A percentile compares a stretch with the other conserved stretches of the same genome.
These are phyloP conservation scores for Cryptosporidium xiaoi DNA, from an alignment of 169 alveolate species.

Conservation along the genomic window DNA sequence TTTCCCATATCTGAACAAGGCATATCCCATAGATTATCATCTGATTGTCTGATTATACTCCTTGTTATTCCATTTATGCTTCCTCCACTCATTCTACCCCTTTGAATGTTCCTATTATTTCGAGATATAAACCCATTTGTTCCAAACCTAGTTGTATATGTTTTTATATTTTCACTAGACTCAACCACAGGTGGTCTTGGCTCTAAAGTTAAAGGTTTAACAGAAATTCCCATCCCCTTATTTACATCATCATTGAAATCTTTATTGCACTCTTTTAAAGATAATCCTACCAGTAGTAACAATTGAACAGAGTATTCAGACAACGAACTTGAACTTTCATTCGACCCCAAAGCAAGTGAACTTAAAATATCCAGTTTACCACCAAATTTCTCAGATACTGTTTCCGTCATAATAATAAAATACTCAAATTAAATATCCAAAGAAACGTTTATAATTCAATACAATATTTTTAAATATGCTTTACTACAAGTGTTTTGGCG, in stretches of 20 bases:
- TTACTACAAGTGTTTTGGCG: too few relatives aligned
- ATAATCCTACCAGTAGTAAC: constrained; percentile 14
- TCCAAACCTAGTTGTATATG: constrained; percentile 59
- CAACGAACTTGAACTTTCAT: neutral
- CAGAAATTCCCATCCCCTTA: neutral
- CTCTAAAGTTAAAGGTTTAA: constrained; percentile 19
- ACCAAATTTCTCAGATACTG: neutral
- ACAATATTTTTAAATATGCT: too few relatives aligned
- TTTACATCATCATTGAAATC: neutral
- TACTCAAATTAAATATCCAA: too few relatives aligned
- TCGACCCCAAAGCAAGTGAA: neutral
- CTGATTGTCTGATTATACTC: constrained; percentile 32
- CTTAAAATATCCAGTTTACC: neutral
- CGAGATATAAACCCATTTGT: constrained; percentile 47
- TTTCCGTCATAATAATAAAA: constrained; percentile 10
- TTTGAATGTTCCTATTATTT: constrained; percentile 23
- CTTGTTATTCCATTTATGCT: constrained; percentile 2
- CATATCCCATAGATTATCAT: constrained; percentile 71
- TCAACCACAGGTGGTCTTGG: constrained; percentile 30
- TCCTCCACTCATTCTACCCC: constrained; percentile 28
- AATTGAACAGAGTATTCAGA: constrained; percentile 16
- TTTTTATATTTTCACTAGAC: constrained; percentile 10
- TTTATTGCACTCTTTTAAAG: neutral
- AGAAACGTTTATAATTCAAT: too few relatives aligned
- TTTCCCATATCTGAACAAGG: constrained; percentile 60